Evolutionary conservation across 805 yeast genomes (phyloP), one percentile per base, ranked within the genome.

Genomic region (Metschnikowia vanudenii): DNA sequence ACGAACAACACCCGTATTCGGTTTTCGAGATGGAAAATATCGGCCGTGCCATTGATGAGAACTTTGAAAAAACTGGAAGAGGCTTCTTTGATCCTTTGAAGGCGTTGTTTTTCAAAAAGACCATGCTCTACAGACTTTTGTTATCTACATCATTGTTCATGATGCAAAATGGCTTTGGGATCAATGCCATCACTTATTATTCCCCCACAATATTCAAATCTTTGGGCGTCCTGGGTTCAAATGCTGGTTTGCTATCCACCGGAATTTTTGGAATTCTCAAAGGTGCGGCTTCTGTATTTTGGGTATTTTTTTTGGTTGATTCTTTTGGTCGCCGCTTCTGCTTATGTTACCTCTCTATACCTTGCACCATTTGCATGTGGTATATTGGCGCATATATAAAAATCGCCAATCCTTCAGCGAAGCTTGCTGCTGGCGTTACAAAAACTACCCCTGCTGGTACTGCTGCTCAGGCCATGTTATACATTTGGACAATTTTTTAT

Each of bases 191-290:
- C 42, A 75, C 73, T 37, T 79, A 79, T 57, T 79, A 78, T 57
- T 75, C 81, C n/a, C 80, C 80, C 19, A 67, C 72, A 9, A 67
- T 79, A 36, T 76, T 78, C 61, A 63, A 69, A 50, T 67, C 79
- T 3, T 65, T 78, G 47, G 82, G 83, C 14, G 68, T 78, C 16
- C 58, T 59, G 29, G 76, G 80, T 1, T 58, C 71, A 7, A 64
- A 71, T 39, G 71, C 79, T 1, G 71, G 74, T 2, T 64, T 79
- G 37, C 67, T 75, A 16, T 75, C 82, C 3, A 77, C 81, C 7
- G 82, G 82, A 43, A 62, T 78, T 44, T 77, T 76, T 58, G 83
- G 82, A 24, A 62, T 76, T 31, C 62, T 76, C 38, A 78, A 78
- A 52, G 74, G 69, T 13, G 63, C 64, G n/a, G 71, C 73, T 28